phyloP scores from a whole-genome alignment of 2,329 filamentous ascomycete genomes.

The Clarireedia homoeocarpa region DNA sequence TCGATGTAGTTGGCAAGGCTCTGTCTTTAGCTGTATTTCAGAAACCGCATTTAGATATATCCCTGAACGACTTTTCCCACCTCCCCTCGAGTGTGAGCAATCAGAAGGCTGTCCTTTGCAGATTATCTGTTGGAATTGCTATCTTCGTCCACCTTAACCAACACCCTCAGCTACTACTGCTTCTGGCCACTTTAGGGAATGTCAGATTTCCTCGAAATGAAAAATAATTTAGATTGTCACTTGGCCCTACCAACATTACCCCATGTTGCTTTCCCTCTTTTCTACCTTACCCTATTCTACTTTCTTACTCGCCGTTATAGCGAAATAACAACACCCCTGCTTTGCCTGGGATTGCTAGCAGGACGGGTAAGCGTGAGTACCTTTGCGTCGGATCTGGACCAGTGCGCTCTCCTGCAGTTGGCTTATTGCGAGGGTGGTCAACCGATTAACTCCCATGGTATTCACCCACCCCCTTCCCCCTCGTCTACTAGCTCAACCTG shows the following conservation, averaged over 20 bases:
- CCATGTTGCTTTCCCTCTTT: background rate
- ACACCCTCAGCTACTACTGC: background rate
- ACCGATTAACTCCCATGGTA: slow-evolving; percentile 5
- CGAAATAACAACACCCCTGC: background rate
- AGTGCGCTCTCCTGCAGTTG: slow-evolving; percentile 9
- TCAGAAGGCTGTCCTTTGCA: background rate
- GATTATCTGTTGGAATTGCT: slow-evolving; percentile 1
- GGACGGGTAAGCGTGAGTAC: background rate
- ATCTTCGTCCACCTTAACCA: background rate
- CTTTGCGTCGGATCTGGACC: slow-evolving; percentile 4
- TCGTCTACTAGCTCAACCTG: background rate
- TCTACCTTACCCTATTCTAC: background rate
- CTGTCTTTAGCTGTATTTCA: background rate
- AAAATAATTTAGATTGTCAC: background rate
- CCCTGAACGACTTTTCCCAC: background rate
- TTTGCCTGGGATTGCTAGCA: background rate
- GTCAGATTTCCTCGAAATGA: slow-evolving; percentile 3
- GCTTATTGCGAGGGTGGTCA: slow-evolving; percentile 3
- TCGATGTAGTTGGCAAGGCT: background rate
- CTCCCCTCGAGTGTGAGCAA: background rate
- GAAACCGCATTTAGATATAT: background rate
- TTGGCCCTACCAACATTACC: background rate
- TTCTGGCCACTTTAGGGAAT: background rate
- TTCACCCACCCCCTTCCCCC: background rate
- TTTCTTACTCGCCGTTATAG: background rate